Evolutionary conservation across 306 rosid genomes (phyloP), one percentile per base, ranked within the genome.

Genomic region (Argentina anserina): DNA sequence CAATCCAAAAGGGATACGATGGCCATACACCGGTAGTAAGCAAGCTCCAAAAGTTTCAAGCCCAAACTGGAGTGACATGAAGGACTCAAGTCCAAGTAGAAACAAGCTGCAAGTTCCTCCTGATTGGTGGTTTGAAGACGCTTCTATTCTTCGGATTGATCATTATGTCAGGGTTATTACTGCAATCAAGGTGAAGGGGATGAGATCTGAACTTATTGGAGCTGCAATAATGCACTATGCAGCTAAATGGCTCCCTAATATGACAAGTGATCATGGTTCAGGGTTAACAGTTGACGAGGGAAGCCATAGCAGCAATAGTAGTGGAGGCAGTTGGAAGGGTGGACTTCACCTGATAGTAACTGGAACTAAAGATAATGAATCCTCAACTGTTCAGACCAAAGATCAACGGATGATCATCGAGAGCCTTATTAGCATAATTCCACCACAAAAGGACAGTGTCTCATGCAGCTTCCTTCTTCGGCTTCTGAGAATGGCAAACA

Each of bases 101-200:
- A 90, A 77, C 64, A 97, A 87, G 74, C 84, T 86, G 74, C 87
- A 76, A 26, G 97, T 88, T 75, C 99, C 97, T 75, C 86, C 92
- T 23, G 97, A 95, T 82, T 95, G 99, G 99, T 95, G 99, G 99
- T 95, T 91, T 75, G 99, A 95, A 80, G 99, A 95, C 73, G 92
- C 82, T 69, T 88, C 97, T 2, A 88, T 95, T 69, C 88, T 95
- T 5, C 83, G 99, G 81, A 95, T 95, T 65, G 99, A 95, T 83
- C 99, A 95, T 67, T 95, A 87, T 85, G 92, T 95, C 33, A 85
- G 97, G 75, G 99, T 95, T 63, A 84, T 95, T 12, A 95, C 97
- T 28, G 99, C 99, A 6, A 91, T 95, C 45, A 95, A 87, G 78
- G 99, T 91, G 34, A 95, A 91, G 81, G 99, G 99, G 31, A 91